Evolutionary conservation across 192 early-diverging fungal species (phyloP).

Genomic region (Backusella circina): DNA sequence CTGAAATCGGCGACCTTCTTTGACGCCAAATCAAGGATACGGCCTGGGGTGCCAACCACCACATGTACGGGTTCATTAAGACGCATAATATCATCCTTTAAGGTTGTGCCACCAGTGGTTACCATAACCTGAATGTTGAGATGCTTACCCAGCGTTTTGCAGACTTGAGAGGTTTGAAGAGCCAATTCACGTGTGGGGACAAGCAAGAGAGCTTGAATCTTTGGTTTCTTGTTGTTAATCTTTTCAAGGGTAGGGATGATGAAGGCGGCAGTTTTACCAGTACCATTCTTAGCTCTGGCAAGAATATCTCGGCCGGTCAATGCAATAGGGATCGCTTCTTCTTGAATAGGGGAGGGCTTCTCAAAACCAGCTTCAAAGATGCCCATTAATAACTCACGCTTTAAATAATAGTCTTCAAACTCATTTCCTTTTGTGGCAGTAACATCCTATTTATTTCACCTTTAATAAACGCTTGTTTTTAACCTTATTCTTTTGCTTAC

Average conservation of each 20-base stretch:
- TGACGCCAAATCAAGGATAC: slow-evolving; percentile 93
- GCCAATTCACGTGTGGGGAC: slow-evolving; percentile 98
- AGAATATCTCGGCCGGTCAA: slow-evolving; percentile 94
- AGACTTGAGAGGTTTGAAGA: slow-evolving; percentile 98
- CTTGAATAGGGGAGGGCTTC: slow-evolving; percentile 96
- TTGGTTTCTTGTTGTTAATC: slow-evolving; percentile 78
- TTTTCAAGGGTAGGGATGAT: slow-evolving; percentile 95
- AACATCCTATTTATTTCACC: slow-evolving; percentile 60
- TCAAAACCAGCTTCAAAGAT: slow-evolving; percentile 99
- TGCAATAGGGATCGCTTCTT: slow-evolving; percentile 98
- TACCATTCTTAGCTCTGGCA: slow-evolving; percentile 94
- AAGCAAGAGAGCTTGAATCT: slow-evolving; percentile 90
- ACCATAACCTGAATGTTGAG: slow-evolving; percentile 98
- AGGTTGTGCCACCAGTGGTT: slow-evolving; percentile 94
- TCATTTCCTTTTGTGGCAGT: slow-evolving; percentile 98
- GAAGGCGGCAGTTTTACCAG: slow-evolving; percentile 96
- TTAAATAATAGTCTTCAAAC: slow-evolving; percentile 98
- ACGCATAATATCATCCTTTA: slow-evolving; percentile 98
- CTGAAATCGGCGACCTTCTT: slow-evolving; percentile 92
- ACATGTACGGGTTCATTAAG: slow-evolving; percentile 93
- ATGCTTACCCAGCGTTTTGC: slow-evolving; percentile 96
- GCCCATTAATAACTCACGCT: slow-evolving; percentile 96
- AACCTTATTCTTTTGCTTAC: slow-evolving; percentile 19
- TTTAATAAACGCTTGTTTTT: background rate
- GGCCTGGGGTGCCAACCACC: slow-evolving; percentile 95